A percentile compares a stretch with the other conserved stretches of the same genome.
These are phyloP conservation scores for Leccinum pallidistipes DNA, from an alignment of 1,284 basidiomycete species.

Conservation along the genomic window DNA sequence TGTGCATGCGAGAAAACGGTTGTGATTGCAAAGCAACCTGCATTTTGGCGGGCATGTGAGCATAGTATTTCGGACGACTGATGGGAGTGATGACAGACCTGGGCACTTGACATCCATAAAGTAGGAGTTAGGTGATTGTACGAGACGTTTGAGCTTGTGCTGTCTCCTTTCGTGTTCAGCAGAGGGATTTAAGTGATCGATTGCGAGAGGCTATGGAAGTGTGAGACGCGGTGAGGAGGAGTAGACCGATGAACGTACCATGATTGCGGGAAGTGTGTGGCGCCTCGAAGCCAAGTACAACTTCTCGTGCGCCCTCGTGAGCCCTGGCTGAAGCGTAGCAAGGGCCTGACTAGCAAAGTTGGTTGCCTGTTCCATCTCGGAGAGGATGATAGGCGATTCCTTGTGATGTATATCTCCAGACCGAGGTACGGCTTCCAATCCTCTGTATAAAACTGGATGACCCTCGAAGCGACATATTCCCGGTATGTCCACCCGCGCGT, in stretches of 20 bases:
- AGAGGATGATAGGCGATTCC: too few species aligned
- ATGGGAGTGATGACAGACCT: constrained; percentile 53
- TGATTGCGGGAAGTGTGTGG: constrained; percentile 9
- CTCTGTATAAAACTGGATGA: too few species aligned
- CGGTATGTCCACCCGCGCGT: too few species aligned
- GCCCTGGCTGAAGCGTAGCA: too few species aligned
- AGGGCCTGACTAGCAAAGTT: too few species aligned
- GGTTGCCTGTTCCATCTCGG: too few species aligned
- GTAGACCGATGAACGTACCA: constrained; percentile 14
- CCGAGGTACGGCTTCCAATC: too few species aligned
- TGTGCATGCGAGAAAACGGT: constrained; percentile 96
- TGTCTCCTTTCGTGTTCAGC: constrained; percentile 83
- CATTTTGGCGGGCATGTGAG: constrained; percentile 13
- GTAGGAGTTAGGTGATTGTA: constrained; percentile 97
- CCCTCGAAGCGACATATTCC: too few species aligned
- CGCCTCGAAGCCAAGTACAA: not conserved
- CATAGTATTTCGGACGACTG: not conserved
- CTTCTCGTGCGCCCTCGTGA: too few species aligned
- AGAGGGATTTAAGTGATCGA: constrained; percentile 98
- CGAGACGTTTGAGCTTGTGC: constrained; percentile 99
- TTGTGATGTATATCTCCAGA: too few species aligned
- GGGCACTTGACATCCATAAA: constrained; percentile 99
- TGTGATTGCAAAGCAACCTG: constrained; percentile 93
- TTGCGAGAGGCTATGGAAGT: constrained; percentile 81
- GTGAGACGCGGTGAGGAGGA: constrained; percentile 9